Percentiles rank a stretch among this genome's conserved stretches.
These are phyloP conservation scores for Fusarium sp. DNA, from an alignment of 2,329 filamentous ascomycete genomes.

Conservation along the genomic window DNA sequence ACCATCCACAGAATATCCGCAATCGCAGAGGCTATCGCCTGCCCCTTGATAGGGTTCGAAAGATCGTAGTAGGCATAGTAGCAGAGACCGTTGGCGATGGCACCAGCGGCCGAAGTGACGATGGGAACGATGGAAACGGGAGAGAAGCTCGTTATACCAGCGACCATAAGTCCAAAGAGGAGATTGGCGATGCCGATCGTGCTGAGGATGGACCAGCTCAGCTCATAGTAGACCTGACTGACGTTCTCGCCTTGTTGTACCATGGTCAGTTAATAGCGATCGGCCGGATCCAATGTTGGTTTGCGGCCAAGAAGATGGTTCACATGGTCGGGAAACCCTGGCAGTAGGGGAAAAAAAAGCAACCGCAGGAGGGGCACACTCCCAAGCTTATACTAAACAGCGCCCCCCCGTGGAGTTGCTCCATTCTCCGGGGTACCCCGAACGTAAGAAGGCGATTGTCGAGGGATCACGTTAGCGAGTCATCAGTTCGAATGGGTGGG, in stretches of 20 bases:
- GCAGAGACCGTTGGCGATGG: slow-evolving; percentile 56
- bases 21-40: slow-evolving; percentile 50
- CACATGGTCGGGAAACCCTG: background rate
- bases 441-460: background rate
- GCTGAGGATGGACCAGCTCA: slow-evolving; percentile 58
- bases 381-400: background rate
- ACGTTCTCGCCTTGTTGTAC: background rate
- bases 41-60: slow-evolving; percentile 30
- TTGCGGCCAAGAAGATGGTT: background rate
- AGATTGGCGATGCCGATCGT: slow-evolving; percentile 55
- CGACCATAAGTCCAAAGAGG: slow-evolving; percentile 51
- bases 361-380: background rate
- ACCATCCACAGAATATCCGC: slow-evolving; percentile 56
- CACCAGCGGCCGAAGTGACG: slow-evolving; percentile 50
- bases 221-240: slow-evolving; percentile 50
- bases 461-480: background rate
- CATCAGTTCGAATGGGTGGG: background rate
- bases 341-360: background rate
- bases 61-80: slow-evolving; percentile 54
- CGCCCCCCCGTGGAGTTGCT: background rate
- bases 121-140: slow-evolving; percentile 54
- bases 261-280: slow-evolving; percentile 16
- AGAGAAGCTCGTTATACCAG: slow-evolving; percentile 53
- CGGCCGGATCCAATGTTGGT: background rate
- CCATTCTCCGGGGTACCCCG: slow-evolving; percentile 9